Base-by-base conservation (phyloP, 2,329 filamentous ascomycete genomes). In the Clathrospora elynae region DNA sequence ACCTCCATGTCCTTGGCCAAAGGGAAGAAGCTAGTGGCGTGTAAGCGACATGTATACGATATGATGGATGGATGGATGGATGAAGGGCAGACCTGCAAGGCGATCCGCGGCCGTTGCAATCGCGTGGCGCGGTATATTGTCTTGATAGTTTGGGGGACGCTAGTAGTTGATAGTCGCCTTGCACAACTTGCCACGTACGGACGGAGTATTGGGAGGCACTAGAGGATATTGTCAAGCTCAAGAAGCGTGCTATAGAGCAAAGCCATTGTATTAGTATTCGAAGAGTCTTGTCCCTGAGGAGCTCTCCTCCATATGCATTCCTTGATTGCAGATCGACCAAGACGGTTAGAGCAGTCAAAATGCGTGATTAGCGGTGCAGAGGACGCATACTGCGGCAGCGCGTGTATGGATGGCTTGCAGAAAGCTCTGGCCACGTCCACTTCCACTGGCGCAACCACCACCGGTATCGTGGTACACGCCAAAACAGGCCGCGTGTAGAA, bases 151-250 rank as follows among this genome's bases (percentile, higher is more conserved):
- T 26, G 29, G 36, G 16, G 13, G 23, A 26, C 36, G 28, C 36
- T 40, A 40, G 42, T 22, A 10, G 36, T 26, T 6, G 30, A 42
- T 35, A n/a, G 34, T 35, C 32, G 39, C 40, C 9, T 23, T 42
- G 34, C 35, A 42, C 39, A 30, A 30, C 13, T 23, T 41, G 35
- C 30, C 35, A 40, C 31, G 11, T 16, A 17, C 12, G 35, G n/a
- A n/a, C n/a, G n/a, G n/a, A n/a, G n/a, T n/a, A n/a, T n/a, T n/a
- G n/a, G n/a, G n/a, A n/a, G n/a, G n/a, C n/a, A n/a, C n/a, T n/a
- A n/a, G n/a, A n/a, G n/a, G n/a, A n/a, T n/a, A n/a, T n/a, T n/a
- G n/a, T n/a, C n/a, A n/a, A n/a, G n/a, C n/a, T n/a, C n/a, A n/a
- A n/a, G n/a, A n/a, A n/a, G n/a, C n/a, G n/a, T n/a, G n/a, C n/a